Conservation (phyloP, 768 basidiomycete species). For the Auriculariales sp. region DNA sequence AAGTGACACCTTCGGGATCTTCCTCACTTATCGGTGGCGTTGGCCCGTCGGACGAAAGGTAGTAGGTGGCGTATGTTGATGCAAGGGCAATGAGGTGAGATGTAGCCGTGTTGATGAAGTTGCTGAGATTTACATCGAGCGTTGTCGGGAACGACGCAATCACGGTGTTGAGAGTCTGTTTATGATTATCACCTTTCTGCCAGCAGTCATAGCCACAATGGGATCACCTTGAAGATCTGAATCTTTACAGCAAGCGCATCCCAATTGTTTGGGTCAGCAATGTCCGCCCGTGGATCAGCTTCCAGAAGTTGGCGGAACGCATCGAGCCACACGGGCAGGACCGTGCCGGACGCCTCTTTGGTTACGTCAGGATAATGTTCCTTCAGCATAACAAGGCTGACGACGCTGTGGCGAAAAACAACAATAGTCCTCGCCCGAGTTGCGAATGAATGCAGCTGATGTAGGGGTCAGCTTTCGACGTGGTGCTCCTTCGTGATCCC, state of each 20-base stretch:
- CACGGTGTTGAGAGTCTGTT: conserved; percentile 65
- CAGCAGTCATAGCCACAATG: background rate
- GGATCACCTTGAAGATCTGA: conserved; percentile 67
- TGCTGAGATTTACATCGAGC: conserved; percentile 45
- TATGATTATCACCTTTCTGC: background rate
- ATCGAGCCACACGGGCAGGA: conserved; percentile 85
- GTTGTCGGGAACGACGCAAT: conserved; percentile 70
- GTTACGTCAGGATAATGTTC: conserved; percentile 81
- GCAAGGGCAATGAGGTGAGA: conserved; percentile 44
- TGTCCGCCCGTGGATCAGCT: conserved; percentile 48
- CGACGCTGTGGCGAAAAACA: conserved; percentile 83
- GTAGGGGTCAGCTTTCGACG: too few species aligned
- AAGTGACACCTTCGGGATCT: conserved; percentile 52
- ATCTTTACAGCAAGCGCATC: conserved; percentile 66
- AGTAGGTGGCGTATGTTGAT: conserved; percentile 45
- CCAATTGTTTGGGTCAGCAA: conserved; percentile 50
- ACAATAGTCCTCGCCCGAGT: conserved; percentile 77
- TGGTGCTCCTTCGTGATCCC: conserved; percentile 9
- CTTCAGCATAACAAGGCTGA: conserved; percentile 87
- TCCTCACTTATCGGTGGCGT: conserved; percentile 52
- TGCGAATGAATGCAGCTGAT: conserved; percentile 52
- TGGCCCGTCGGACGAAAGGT: conserved; percentile 36
- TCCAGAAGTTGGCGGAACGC: conserved; percentile 69
- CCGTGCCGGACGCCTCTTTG: conserved; percentile 62
- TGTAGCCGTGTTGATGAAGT: conserved; percentile 44